Evolutionary conservation across 2,329 filamentous ascomycete species (phyloP), one percentile per base, ranked within the genome.

Genomic region (Cercospora sp.): DNA sequence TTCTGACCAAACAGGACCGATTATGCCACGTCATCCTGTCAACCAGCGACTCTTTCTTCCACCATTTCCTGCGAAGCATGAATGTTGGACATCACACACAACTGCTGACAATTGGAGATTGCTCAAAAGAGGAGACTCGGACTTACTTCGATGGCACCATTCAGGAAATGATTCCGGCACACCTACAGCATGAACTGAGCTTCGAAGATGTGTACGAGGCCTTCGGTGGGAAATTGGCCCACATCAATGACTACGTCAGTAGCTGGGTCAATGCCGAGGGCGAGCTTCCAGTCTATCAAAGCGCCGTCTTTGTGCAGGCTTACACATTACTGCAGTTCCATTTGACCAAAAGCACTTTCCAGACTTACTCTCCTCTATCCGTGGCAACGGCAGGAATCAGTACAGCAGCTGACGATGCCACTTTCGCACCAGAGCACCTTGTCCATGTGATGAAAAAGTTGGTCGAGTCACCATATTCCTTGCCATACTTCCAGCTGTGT

Each of bases 61-160:
- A 71, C 5, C 69, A 71, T n/a, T 71, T 71, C 16, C 66, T 71
- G 20, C 63, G 69, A 8, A 66, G 45, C n/a, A 71, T 71, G 68
- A 70, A 71, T 48, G 68, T 71, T 18, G 69, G 69, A 5, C 69
- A 71, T 26, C 69, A 71, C n/a, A 63, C 66, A 16, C 69, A 69
- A 33, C 62, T 71, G 10, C 64, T 71, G 9, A 71, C 69, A 3
- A 68, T 71, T 33, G 69, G 69, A 16, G 69, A 71, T 31, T 69
- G 66, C 33, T 64, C 69, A 3, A 65, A 67, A 20, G 65, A 71
- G 23, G 69, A 71, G 30, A 68, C 67, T 5, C 58, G 64, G 23
- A 30, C 59, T 2, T 71, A 67, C 45, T 70, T 70, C 53, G 57
- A 66, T 31, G 64, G 63, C 12, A 55, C 64, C 13, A 65, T 71